A percentile compares a stretch with the other conserved stretches of the same genome.
Conservation (phyloP, 345 rosid genomes). For the Gossypium mustelinum region DNA sequence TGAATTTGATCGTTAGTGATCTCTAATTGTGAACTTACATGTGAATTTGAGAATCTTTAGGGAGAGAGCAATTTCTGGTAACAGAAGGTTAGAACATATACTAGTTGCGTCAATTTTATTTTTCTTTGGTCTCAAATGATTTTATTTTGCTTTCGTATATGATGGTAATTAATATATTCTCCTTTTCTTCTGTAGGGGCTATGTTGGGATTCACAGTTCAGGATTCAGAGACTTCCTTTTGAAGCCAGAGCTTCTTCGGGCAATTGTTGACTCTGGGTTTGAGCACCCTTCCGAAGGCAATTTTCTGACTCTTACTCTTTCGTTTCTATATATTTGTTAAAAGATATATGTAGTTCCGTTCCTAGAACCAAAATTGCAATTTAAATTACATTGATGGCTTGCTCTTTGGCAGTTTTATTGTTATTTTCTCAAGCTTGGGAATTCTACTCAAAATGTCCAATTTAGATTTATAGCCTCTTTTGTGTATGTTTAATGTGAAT, state of each 20-base stretch:
- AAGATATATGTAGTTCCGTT: neutral
- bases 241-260: conserved; percentile 99
- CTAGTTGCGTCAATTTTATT: neutral
- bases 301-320: neutral
- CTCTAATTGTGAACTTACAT: too few relatives aligned
- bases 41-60: too few relatives aligned
- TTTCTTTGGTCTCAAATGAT: neutral
- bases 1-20: too few relatives aligned
- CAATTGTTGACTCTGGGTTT: conserved; percentile 96
- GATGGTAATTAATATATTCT: neutral
- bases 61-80: too few relatives aligned
- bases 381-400: neutral
- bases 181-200: conserved; percentile 51
- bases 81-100: neutral
- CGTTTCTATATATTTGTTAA: neutral
- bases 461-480: neutral
- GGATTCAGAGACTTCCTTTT: conserved; percentile 99
- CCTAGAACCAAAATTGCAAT: neutral
- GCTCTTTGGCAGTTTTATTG: neutral
- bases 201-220: conserved; percentile 98
- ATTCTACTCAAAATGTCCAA: neutral
- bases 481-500: neutral
- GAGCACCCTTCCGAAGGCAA: conserved; percentile 99
- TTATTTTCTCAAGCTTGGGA: neutral
- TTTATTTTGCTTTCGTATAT: neutral